phyloP scores from a whole-genome alignment of 164 flowering plant species.

The Pachysandra terminalis region DNA sequence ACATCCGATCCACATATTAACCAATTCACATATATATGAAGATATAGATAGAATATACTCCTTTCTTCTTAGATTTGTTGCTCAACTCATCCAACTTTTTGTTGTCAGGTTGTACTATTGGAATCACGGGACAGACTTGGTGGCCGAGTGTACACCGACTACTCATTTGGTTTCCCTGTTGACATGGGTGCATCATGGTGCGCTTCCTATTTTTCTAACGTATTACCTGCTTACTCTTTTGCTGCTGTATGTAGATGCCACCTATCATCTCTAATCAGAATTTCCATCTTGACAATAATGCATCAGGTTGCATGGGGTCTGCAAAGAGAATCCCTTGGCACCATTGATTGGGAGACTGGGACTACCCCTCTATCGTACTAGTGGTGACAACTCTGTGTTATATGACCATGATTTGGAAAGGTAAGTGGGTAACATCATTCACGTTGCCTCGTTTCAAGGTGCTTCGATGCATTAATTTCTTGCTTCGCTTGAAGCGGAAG shows the following conservation, averaged over 20 bases:
- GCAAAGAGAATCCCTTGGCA: slow-evolving; percentile 93
- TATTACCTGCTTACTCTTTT: not conserved
- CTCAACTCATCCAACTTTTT: not conserved
- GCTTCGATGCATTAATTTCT: too few relatives aligned
- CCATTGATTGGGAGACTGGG: slow-evolving; percentile 81
- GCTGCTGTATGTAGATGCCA: not conserved
- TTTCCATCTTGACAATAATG: not conserved
- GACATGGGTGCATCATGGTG: slow-evolving; percentile 97
- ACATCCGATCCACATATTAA: not conserved
- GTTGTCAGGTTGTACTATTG: slow-evolving; percentile 61
- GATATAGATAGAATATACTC: too few relatives aligned
- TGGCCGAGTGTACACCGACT: slow-evolving; percentile 77
- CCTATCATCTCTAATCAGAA: not conserved
- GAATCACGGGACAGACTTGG: slow-evolving; percentile 90
- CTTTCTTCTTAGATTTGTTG: not conserved
- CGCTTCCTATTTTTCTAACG: not conserved
- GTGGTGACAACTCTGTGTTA: slow-evolving; percentile 94
- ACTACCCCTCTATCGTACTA: slow-evolving; percentile 87
- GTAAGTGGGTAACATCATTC: slow-evolving; percentile 21
- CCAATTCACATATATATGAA: not conserved
- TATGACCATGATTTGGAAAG: slow-evolving; percentile 98
- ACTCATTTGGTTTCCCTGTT: slow-evolving; percentile 87
- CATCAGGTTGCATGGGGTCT: slow-evolving; percentile 94
- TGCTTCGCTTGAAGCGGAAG: too few relatives aligned
- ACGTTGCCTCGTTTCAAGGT: too few relatives aligned